Base-by-base conservation (phyloP, 2,329 filamentous ascomycete genomes). In the Neofusicoccum parvum region DNA sequence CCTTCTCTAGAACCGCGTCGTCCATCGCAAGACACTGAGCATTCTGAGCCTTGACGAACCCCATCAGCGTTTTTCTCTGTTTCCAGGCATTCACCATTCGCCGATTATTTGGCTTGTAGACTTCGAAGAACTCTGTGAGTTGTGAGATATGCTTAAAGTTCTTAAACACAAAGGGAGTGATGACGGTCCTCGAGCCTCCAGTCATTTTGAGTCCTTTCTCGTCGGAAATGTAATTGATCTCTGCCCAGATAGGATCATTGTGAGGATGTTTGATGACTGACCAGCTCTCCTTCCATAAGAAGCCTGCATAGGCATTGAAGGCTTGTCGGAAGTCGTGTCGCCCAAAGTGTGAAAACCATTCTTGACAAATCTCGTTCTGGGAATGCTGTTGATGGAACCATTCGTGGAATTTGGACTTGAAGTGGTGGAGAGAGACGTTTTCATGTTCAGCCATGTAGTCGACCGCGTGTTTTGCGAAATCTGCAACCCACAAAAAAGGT, bases 401-500 rank as follows among this genome's bases (percentile, higher is more conserved):
- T 0, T 67, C 62, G 37, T 77, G 74, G 68, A 95, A 95, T 0
- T 80, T 70, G 0, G 66, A 65, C 9, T 81, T 78, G 68, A 95
- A 94, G 60, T 87, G 77, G 3, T 78, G 64, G 0, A 93, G 79
- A 0, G 77, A 75, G 1, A 90, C 82, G 9, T 73, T 69, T 1
- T 68, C 63, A 3, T 73, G 60, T 1, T 71, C 65, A 1, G 75
- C 69, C 54, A 90, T 79, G 69, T 85, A 95, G 67, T 93, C 89
- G 1, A 93, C 81, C 27, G 90, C 83, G 70, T 92, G 87, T 72
- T 94, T 94, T 0, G 85, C 82, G 0, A 95, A 79, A 62, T 90
- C 83, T 0, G 87, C 89, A 0, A 94, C 76, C 91, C 91, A 95
- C 0, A 88, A 66, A 67, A 92, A 94, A 0, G 86, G 82, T 0